These are phyloP conservation scores for Fremontodendron californicum DNA, from an alignment of 345 rosid species.

Conservation along the genomic window DNA sequence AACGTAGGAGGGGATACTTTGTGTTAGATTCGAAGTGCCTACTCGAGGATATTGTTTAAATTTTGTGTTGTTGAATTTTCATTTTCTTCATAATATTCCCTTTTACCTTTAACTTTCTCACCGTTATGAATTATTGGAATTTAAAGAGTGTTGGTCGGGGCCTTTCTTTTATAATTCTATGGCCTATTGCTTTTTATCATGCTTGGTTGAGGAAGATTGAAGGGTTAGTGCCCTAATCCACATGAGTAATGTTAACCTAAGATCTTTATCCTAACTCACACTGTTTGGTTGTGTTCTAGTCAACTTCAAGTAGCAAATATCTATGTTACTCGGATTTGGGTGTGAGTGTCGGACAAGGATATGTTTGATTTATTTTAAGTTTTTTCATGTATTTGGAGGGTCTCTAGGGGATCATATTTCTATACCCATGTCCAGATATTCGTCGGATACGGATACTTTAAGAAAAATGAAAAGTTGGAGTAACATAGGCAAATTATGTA, in stretches of 20 bases:
- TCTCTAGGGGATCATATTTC: no score
- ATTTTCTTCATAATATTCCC: background rate
- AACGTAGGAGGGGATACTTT: background rate
- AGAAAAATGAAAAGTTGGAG: no score
- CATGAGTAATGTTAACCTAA: background rate
- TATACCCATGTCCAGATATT: no score
- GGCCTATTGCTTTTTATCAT: background rate
- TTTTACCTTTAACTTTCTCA: background rate
- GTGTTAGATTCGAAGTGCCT: slow-evolving; percentile 3
- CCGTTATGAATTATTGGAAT: slow-evolving; percentile 6
- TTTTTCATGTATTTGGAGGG: no score
- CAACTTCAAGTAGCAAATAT: no score
- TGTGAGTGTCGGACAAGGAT: no score
- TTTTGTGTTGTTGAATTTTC: background rate
- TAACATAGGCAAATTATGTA: no score
- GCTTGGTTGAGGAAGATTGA: background rate
- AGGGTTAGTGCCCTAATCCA: background rate
- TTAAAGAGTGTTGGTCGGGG: background rate
- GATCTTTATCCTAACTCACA: no score
- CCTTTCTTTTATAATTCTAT: background rate
- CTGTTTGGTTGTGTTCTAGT: no score
- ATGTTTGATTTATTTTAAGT: no score
- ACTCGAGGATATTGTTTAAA: background rate
- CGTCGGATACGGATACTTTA: no score
- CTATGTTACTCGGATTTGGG: no score